These are phyloP conservation scores for Cupressus sempervirens DNA, from an alignment of 75 land plant genomes.

Conservation along the genomic window DNA sequence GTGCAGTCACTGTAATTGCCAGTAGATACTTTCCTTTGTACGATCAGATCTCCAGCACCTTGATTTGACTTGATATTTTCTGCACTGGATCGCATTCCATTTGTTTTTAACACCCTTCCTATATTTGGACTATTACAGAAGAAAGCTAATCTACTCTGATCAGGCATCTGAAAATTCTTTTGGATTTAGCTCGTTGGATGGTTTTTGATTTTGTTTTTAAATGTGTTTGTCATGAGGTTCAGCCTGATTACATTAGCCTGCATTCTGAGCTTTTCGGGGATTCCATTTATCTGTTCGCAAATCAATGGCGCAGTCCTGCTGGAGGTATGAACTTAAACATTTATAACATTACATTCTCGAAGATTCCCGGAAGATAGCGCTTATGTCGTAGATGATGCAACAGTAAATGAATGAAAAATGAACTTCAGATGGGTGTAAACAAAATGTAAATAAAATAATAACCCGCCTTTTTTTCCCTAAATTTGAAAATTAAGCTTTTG, in stretches of 20 bases:
- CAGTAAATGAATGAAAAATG: not conserved
- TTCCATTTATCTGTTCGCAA: not conserved
- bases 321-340: not conserved
- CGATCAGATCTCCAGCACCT: not conserved
- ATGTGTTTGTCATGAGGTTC: not conserved
- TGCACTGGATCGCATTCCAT: not conserved
- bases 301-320: not conserved
- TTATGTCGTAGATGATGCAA: not conserved
- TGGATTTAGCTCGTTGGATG: not conserved
- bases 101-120: not conserved
- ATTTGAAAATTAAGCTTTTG: not conserved
- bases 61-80: not conserved
- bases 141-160: not conserved
- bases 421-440: not conserved
- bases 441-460: not conserved
- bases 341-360: not conserved
- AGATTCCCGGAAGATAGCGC: not conserved
- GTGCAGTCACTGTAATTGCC: not conserved
- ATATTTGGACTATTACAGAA: not conserved
- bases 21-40: not conserved
- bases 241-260: not conserved
- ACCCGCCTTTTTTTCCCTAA: too few species aligned
- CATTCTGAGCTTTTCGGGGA: not conserved
- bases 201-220: not conserved
- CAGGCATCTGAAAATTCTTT: not conserved